Conservation (phyloP, 139 green algal genomes). For the Mychonastes homosphaera region DNA sequence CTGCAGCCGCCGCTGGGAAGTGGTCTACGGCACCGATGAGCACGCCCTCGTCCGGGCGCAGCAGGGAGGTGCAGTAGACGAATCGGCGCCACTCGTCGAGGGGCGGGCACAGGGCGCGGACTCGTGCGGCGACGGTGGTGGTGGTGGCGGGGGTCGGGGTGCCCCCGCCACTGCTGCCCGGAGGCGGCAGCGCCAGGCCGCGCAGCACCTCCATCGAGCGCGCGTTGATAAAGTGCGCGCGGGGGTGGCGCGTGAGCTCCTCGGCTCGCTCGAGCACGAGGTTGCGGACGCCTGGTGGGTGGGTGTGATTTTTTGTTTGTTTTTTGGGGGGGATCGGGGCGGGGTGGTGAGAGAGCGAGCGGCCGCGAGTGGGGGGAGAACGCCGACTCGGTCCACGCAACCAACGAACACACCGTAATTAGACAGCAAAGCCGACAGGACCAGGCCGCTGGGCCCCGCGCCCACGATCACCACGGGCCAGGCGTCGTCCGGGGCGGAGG, state of each 20-base stretch:
- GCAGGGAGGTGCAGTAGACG: constrained; percentile 62
- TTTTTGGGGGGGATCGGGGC: not conserved
- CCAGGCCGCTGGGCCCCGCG: constrained; percentile 67
- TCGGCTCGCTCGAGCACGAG: constrained; percentile 53
- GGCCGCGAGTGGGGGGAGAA: not conserved
- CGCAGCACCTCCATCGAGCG: constrained; percentile 76
- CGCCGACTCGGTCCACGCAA: not conserved
- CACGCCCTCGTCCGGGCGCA: constrained; percentile 16
- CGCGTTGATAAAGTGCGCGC: constrained; percentile 92
- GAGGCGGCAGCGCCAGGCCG: not conserved
- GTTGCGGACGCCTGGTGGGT: constrained; percentile 27
- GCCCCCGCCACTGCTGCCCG: constrained; percentile 40
- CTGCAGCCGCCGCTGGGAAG: constrained; percentile 43
- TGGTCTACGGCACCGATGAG: constrained; percentile 74
- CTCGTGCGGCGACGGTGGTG: constrained; percentile 37
- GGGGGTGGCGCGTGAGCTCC: constrained; percentile 54
- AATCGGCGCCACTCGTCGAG: constrained; percentile 74
- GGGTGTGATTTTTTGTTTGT: not conserved
- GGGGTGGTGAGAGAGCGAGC: not conserved
- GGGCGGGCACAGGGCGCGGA: constrained; percentile 42
- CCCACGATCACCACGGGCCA: constrained; percentile 64
- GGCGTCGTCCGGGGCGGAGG: too few species aligned
- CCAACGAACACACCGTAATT: constrained; percentile 26
- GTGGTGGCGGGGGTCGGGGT: constrained; percentile 22
- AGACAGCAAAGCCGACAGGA: constrained; percentile 50